Percentiles rank a stretch among this genome's conserved stretches.
These are phyloP conservation scores for Pluteus cervinus DNA, from an alignment of 768 basidiomycete genomes.

Conservation along the genomic window DNA sequence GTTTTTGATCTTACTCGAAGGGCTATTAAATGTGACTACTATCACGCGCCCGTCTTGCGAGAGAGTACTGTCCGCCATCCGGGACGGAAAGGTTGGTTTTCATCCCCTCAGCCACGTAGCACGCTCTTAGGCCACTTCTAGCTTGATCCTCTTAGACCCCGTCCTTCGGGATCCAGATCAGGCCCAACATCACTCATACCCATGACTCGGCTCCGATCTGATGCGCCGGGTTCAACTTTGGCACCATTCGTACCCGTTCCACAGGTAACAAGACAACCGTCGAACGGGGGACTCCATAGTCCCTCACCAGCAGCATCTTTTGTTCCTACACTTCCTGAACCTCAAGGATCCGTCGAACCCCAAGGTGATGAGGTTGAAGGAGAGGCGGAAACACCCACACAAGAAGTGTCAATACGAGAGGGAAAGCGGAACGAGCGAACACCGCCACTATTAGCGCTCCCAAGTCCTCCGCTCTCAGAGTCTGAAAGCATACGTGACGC, in stretches of 20 bases:
- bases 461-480: background rate
- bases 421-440: slow-evolving; percentile 6
- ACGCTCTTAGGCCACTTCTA: background rate
- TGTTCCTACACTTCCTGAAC: too few relatives aligned
- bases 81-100: slow-evolving; percentile 65
- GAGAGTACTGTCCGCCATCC: slow-evolving; percentile 60
- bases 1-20: slow-evolving; percentile 67
- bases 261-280: background rate
- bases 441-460: slow-evolving; percentile 5
- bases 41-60: slow-evolving; percentile 65
- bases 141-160: slow-evolving; percentile 12
- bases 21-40: slow-evolving; percentile 59
- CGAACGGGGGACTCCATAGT: too few relatives aligned
- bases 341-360: too few relatives aligned
- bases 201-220: background rate
- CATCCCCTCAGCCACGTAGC: background rate
- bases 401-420: slow-evolving; percentile 1
- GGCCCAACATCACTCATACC: background rate
- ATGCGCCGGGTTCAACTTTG: background rate
- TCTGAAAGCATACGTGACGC: background rate
- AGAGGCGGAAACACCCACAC: too few relatives aligned
- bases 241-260: slow-evolving; percentile 1
- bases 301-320: too few relatives aligned
- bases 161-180: background rate
- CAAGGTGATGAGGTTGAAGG: too few relatives aligned